A percentile compares a stretch with the other conserved stretches of the same genome.
phyloP scores from a whole-genome alignment of 768 basidiomycete genomes.

The Erythrobasidium yunnanense region DNA sequence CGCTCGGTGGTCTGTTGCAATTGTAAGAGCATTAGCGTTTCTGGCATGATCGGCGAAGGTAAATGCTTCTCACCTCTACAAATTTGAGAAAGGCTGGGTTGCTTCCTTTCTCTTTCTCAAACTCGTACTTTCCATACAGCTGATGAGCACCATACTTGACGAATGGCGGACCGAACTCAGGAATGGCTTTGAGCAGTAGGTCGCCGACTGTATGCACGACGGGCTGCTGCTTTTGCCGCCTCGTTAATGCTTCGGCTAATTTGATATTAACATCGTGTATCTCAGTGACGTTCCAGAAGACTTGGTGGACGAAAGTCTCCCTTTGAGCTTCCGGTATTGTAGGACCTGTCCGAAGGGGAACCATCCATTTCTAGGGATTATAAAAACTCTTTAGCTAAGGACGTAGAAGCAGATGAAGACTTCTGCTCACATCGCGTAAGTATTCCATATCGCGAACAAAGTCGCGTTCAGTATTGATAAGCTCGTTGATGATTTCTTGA shows the following conservation, averaged over 20 bases:
- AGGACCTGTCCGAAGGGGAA: conserved; percentile 62
- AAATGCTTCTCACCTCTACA: conserved; percentile 64
- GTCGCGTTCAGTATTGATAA: conserved; percentile 84
- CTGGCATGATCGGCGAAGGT: background rate
- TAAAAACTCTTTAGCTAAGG: conserved; percentile 12
- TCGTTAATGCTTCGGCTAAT: conserved; percentile 84
- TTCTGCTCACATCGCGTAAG: conserved; percentile 65
- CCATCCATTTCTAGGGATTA: conserved; percentile 67
- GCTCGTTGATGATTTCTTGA: conserved; percentile 97
- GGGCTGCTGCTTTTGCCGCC: conserved; percentile 87
- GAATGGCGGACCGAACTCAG: conserved; percentile 71
- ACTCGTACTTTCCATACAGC: conserved; percentile 95
- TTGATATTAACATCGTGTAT: conserved; percentile 82
- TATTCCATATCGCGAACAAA: conserved; percentile 98
- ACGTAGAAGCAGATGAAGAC: conserved; percentile 3
- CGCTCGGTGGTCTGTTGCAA: conserved; percentile 66
- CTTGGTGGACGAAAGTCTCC: conserved; percentile 77
- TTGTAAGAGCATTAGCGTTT: background rate
- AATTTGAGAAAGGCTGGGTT: conserved; percentile 89
- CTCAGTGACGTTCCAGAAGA: conserved; percentile 95
- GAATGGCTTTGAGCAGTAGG: conserved; percentile 72
- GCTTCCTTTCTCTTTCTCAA: conserved; percentile 91
- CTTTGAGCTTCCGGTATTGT: conserved; percentile 66
- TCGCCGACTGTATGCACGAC: conserved; percentile 88
- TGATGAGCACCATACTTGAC: conserved; percentile 94